A percentile compares a stretch with the other conserved stretches of the same genome.
phyloP scores from a whole-genome alignment of 768 basidiomycete genomes.

The Kwoniella europaea region DNA sequence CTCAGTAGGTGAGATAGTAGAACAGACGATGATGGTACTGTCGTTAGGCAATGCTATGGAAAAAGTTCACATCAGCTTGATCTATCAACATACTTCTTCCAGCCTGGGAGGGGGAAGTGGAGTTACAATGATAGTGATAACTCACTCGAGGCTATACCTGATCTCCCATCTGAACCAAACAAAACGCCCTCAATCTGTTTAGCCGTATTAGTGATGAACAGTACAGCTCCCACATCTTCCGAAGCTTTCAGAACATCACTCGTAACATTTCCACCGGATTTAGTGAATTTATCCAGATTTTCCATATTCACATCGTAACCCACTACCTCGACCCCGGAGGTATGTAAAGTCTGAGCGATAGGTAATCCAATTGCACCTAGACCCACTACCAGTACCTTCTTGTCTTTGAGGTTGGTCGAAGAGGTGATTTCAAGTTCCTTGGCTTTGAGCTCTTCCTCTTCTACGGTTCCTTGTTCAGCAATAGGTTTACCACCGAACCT shows the following conservation, averaged over 20 bases:
- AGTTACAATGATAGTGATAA: background rate
- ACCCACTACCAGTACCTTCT: conserved; percentile 48
- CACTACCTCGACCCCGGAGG: conserved; percentile 35
- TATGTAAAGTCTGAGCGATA: conserved; percentile 39
- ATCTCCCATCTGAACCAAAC: conserved; percentile 22
- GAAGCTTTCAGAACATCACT: conserved; percentile 25
- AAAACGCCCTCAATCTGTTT: conserved; percentile 35
- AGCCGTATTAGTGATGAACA: conserved; percentile 40
- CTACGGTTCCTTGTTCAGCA: conserved; percentile 34
- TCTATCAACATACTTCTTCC: too few relatives aligned
- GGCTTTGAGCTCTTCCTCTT: conserved; percentile 36
- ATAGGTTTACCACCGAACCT: conserved; percentile 36
- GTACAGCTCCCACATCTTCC: conserved; percentile 34
- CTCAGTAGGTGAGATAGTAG: conserved; percentile 48
- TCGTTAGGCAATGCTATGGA: conserved; percentile 33
- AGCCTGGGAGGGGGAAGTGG: too few relatives aligned
- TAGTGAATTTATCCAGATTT: conserved; percentile 28
- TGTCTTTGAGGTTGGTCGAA: background rate
- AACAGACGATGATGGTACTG: conserved; percentile 41
- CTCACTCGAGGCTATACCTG: conserved; percentile 20
- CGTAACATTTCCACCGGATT: conserved; percentile 35
- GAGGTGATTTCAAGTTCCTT: conserved; percentile 35
- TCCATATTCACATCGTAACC: conserved; percentile 38
- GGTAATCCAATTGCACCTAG: conserved; percentile 45
- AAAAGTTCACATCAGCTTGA: background rate